phyloP scores from a whole-genome alignment of 768 basidiomycete genomes.

The Hygrophorus pudorinus region DNA sequence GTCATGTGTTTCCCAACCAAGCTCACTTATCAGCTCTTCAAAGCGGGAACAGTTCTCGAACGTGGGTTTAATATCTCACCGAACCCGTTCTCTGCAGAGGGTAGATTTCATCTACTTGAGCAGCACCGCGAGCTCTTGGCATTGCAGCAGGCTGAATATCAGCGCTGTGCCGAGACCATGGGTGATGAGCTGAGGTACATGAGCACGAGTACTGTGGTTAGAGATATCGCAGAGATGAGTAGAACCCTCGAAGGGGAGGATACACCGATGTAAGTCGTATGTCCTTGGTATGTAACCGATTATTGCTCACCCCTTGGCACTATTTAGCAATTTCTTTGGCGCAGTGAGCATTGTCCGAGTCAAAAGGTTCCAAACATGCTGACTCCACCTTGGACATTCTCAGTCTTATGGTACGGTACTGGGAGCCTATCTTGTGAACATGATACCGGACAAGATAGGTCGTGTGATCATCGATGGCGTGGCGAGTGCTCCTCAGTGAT shows the following conservation, averaged over 20 bases:
- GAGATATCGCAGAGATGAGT: too few species aligned
- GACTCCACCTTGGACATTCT: not conserved
- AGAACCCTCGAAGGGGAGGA: too few species aligned
- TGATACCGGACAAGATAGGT: slow-evolving; percentile 12
- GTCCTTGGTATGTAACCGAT: too few species aligned
- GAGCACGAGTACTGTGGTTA: too few species aligned
- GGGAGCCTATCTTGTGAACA: slow-evolving; percentile 8
- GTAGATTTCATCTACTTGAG: slow-evolving; percentile 10
- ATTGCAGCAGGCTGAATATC: slow-evolving; percentile 7
- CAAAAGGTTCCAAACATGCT: too few species aligned
- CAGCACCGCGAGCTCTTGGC: slow-evolving; percentile 13
- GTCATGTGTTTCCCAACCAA: slow-evolving; percentile 10
- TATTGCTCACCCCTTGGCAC: too few species aligned
- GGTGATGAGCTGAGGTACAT: too few species aligned
- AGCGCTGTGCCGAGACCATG: slow-evolving; percentile 7
- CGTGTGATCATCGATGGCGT: slow-evolving; percentile 11
- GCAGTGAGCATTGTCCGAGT: too few species aligned
- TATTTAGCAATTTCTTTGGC: too few species aligned
- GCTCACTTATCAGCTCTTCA: slow-evolving; percentile 9
- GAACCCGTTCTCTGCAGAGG: slow-evolving; percentile 9
- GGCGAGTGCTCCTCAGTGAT: slow-evolving; percentile 8
- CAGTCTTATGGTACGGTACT: slow-evolving; percentile 8
- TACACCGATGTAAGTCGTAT: too few species aligned
- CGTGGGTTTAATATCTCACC: slow-evolving; percentile 10
- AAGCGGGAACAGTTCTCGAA: slow-evolving; percentile 12